Evolutionary conservation across 2,329 filamentous ascomycete species (phyloP), one percentile per base, ranked within the genome.

Genomic region (Grosmannia serpens): DNA sequence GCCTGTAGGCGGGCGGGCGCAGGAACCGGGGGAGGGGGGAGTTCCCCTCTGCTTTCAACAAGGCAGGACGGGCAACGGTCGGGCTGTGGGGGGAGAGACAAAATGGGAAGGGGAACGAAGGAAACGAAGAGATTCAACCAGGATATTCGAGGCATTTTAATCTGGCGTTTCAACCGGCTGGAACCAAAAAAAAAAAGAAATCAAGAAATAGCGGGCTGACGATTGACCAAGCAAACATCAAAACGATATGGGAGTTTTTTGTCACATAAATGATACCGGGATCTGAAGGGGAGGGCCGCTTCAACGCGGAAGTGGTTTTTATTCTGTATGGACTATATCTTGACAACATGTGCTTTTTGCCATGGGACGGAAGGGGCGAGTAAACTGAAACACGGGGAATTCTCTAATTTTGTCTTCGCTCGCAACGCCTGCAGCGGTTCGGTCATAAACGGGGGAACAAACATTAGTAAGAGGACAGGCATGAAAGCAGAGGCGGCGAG

Each of bases 1-100:
- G 79, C 65, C 72, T 83, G 68, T 84, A 81, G 77, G 60, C 35
- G 1, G 26, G 24, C 4, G n/a, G 11, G 17, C 17, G 5, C 11
- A 49, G 55, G 17, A 9, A 24, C 22, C 22, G 13, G 22, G 10
- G 4, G 35, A 11, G 10, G 17, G 15, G 6, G 35, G 26, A 31
- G 20, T 15, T 27, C 26, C n/a, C 17, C 27, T 22, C 29, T 52
- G 53, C 54, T 38, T 46, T 50, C 52, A 59, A 56, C 58, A 53
- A 56, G n/a, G 50, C 17, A 56, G 44, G 24, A n/a, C n/a, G n/a
- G n/a, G n/a, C n/a, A n/a, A n/a, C n/a, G n/a, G n/a, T n/a, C 15
- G 7, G 46, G 4, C 10, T 6, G 17, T 44, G 41, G 3, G 17
- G 20, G n/a, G 31, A n/a, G 15, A 35, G 41, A 17, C 13, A 41